phyloP scores from a whole-genome alignment of 1,284 basidiomycete genomes.

The Mixia osmundae region DNA sequence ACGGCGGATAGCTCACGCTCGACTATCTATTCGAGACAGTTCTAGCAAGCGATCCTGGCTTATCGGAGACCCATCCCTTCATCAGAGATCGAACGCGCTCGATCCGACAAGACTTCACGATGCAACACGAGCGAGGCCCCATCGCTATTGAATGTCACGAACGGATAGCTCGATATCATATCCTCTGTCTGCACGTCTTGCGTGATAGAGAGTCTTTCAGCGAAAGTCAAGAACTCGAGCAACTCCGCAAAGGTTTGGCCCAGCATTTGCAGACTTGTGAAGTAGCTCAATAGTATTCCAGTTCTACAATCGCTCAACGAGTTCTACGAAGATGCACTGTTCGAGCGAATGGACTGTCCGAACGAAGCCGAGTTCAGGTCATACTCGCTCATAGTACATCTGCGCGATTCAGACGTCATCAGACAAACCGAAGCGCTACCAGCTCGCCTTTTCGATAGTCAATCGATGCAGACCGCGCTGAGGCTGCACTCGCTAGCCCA shows the following conservation, averaged over 20 bases:
- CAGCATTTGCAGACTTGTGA: background rate
- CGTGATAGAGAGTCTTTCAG: conserved; percentile 36
- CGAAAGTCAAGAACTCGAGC: conserved; percentile 56
- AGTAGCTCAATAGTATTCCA: conserved; percentile 19
- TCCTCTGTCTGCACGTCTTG: conserved; percentile 50
- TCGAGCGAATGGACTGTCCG: conserved; percentile 31
- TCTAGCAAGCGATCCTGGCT: conserved; percentile 36
- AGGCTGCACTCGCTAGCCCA: conserved; percentile 60
- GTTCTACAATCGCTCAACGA: conserved; percentile 76
- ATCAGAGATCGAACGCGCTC: conserved; percentile 78
- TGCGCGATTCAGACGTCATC: conserved; percentile 58
- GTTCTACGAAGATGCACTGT: conserved; percentile 63
- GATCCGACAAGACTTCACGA: conserved; percentile 79
- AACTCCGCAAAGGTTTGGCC: conserved; percentile 60
- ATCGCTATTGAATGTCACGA: conserved; percentile 76
- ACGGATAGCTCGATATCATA: conserved; percentile 80
- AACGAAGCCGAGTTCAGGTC: conserved; percentile 88
- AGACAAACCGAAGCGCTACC: conserved; percentile 49
- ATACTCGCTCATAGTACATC: conserved; percentile 76
- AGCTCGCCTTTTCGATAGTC: conserved; percentile 38
- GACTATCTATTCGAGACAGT: conserved; percentile 78
- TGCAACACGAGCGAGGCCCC: conserved; percentile 58
- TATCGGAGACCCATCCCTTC: conserved; percentile 53
- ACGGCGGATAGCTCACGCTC: conserved; percentile 39
- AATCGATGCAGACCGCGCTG: conserved; percentile 56